phyloP scores from a whole-genome alignment of 2,329 filamentous ascomycete species.

The Verticillium zaregamsianum region DNA sequence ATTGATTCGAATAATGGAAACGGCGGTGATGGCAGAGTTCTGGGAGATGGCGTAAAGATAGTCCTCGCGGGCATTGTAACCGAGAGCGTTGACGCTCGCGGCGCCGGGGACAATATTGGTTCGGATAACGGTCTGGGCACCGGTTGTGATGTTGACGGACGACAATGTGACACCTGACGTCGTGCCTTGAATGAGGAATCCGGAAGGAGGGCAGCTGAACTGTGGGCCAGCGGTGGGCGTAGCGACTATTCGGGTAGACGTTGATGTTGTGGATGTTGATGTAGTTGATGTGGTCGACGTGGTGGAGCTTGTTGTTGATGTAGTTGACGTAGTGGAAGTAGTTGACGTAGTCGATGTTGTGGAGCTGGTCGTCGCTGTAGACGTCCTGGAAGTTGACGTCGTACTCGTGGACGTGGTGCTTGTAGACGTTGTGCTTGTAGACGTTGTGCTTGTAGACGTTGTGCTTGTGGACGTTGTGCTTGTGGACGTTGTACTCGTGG shows the following conservation, averaged over 20 bases:
- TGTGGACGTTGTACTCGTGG: not conserved
- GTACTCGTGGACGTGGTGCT: not conserved
- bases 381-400: not conserved
- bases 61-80: conserved; percentile 18
- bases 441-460: not conserved
- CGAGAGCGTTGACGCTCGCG: conserved; percentile 17
- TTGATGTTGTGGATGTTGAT: not conserved
- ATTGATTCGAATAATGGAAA: conserved; percentile 16
- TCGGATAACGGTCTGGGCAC: not conserved
- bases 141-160: conserved; percentile 12
- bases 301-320: not conserved
- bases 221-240: not conserved
- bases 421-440: not conserved
- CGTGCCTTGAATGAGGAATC: conserved; percentile 11
- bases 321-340: not conserved
- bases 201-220: conserved; percentile 9
- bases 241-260: not conserved
- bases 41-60: conserved; percentile 15
- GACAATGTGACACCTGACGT: conserved; percentile 5
- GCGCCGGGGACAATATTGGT: conserved; percentile 7
- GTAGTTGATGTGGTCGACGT: not conserved
- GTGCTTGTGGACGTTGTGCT: not conserved
- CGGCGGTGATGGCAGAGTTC: not conserved
- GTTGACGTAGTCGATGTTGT: not conserved
- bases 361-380: not conserved